Evolutionary conservation across 164 flowering plant genomes (phyloP), one percentile per base, ranked within the genome.

Genomic region (Vitis labrusca): DNA sequence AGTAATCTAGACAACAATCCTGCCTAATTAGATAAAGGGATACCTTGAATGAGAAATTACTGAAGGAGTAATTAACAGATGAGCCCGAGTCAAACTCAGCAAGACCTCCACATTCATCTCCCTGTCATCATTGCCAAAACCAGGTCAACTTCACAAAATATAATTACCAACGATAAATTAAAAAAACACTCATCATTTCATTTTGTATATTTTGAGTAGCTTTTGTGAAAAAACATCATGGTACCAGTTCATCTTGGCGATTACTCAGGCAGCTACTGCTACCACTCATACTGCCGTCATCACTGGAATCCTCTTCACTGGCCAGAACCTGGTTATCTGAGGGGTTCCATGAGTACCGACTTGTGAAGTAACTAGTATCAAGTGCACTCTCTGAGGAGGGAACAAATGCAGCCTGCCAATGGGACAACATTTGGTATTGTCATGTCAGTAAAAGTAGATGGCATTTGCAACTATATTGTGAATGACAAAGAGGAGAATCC

Each of bases 21-120:
- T 6, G 30, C 5, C 8, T 30, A 16, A 32, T 58, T 58, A n/a
- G 16, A 12, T 16, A 30, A 17, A 48, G 10, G 1, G 59, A 32
- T 85, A 94, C 99, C 99, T 96, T 96, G 66, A 96, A 96, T 11
- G 99, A 96, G 78, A 96, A 96, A 83, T 96, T 96, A 76, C 99
- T 96, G 79, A 96, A 96, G 14, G 98, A 91, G 76, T 92, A 91
- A 63, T 90, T 85, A 70, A 87, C 86, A 64, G 85, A 75, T 65
- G 89, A 80, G 56, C 83, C 80, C 37, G 97, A 84, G 47, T 90
- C 98, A 61, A 89, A 89, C 62, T 96, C 98, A 9, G 97, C 80
- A 67, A 91, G 85, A 59, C 94, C 94, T 50, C 83, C 88, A 70
- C 90, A 89, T 78, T 93, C 98, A 83, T 93, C 94, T 49, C 82